Base-by-base conservation (phyloP, 129 eudicot species). In the Chrysanthemum makinoi region DNA sequence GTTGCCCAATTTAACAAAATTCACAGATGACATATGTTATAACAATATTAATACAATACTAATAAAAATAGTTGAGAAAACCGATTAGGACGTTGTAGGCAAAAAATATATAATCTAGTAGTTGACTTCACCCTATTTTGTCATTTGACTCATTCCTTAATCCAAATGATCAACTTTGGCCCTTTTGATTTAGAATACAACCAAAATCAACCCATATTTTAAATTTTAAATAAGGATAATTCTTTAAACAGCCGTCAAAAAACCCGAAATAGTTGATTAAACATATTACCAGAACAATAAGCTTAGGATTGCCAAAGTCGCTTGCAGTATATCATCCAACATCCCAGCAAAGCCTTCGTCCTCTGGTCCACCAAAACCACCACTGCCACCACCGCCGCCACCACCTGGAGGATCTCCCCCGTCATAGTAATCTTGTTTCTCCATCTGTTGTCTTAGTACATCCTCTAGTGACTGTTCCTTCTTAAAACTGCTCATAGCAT, bases 401-500 rank as follows among this genome's bases (percentile, higher is more conserved):
- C 86, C 85, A 6, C 71, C 66, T 73, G 68, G 62, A 33, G 74
- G 60, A 59, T 84, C 85, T 56, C 80, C 91, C 20, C 80, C 59
- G 11, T 88, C 97, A 74, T 75, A 83, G 80, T 69, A 88, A 56
- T 89, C 96, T 70, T 75, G 48, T 60, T 83, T 89, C 80, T 87
- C 82, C 44, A 92, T 85, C 77, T 89, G 96, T 81, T 87, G 82
- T 50, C 79, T 77, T 62, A 92, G 70, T 16, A 83, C 79, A 78
- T 89, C 95, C 84, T 92, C 98, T 53, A 89, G 62, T 10, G 96
- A 82, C 60, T 28, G 70, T 61, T 86, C 85, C 80, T 86, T 88
- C 70, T 81, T 84, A 10, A 88, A 88, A 64, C 74, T 69, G 24
- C 96, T 83, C 82, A 86, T 61, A 33, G 78, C 88, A 70, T 91